Base-by-base conservation (phyloP, 75 land plant species). In the Pinus taeda region DNA sequence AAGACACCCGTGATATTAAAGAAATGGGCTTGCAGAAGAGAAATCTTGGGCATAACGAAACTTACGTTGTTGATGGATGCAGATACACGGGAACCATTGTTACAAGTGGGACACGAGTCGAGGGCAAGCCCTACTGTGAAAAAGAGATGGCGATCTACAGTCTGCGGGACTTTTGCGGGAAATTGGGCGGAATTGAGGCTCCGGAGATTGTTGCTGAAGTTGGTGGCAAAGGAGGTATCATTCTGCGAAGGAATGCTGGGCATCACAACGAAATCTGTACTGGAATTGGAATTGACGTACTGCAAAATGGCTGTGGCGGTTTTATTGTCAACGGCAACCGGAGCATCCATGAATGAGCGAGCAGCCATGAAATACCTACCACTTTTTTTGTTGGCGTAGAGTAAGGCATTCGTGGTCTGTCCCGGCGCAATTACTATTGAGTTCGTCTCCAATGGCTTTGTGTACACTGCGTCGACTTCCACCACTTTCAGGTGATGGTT, bases 1-100 rank as follows among this genome's bases (percentile, higher is more conserved):
- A 80, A 89, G 13, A 85, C 90, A 13, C 83, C 85, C 24, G 66
- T 71, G 45, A 76, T 74, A 55, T 86, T 86, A 75, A 82, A 88
- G 55, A 84, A 84, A 57, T 84, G 87, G 26, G 90, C 92, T 56
- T 90, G 87, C 17, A 93, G 81, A 39, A 88, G 84, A 26, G 81
- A 84, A 56, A 67, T 75, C 18, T 78, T 58, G 1, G 93, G 93
- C 83, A 82, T 82, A 55, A 88, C 89, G 64, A 93, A 93, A 20
- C 82, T 75, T 20, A 93, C 90, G 76, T 93, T 93, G 85, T 88
- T 90, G 53, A 92, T 62, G 15, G 90, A 79, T 20, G 89, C 92
- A 1, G 87, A 73, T 21, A 88, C 58, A 57, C 74, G 65, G 70
- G 86, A 85, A 4, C 84, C 83, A 29, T 86, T 88, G 58, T 71